These are phyloP conservation scores for Myriosclerotinia duriaeana DNA, from an alignment of 2,329 filamentous ascomycete genomes.

Conservation along the genomic window DNA sequence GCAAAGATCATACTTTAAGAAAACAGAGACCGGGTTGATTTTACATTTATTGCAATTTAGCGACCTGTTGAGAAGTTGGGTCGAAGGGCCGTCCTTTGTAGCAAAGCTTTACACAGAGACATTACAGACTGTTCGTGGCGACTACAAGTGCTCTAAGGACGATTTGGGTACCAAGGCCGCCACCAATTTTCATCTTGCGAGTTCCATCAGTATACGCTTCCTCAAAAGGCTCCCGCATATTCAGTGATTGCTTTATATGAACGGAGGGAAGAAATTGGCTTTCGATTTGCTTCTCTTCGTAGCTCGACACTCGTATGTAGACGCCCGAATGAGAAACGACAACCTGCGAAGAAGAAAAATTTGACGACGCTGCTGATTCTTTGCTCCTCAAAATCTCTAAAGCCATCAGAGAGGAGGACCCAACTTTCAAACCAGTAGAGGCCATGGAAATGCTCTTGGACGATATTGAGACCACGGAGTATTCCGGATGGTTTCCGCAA, in stretches of 20 bases:
- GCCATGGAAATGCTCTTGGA: conserved; percentile 15
- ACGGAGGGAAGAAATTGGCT: background rate
- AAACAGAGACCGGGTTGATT: background rate
- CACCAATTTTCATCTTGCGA: too few relatives aligned
- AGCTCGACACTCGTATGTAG: background rate
- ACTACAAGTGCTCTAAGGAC: too few relatives aligned
- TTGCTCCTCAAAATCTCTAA: background rate
- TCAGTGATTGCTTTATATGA: background rate
- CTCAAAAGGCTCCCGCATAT: background rate
- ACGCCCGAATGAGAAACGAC: too few relatives aligned
- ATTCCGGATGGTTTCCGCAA: background rate
- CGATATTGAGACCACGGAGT: background rate
- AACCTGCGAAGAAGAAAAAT: too few relatives aligned
- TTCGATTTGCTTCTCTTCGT: conserved; percentile 1
- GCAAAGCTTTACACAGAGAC: background rate
- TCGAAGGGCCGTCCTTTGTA: background rate
- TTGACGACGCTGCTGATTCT: background rate
- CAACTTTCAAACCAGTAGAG: background rate
- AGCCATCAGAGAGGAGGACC: background rate
- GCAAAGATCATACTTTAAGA: background rate
- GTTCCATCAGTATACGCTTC: too few relatives aligned
- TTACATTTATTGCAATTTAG: background rate
- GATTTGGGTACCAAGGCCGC: too few relatives aligned
- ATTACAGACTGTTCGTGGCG: too few relatives aligned
- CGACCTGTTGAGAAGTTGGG: background rate